These are phyloP conservation scores for Auriscalpium vulgare DNA, from an alignment of 768 basidiomycete genomes.

Conservation along the genomic window DNA sequence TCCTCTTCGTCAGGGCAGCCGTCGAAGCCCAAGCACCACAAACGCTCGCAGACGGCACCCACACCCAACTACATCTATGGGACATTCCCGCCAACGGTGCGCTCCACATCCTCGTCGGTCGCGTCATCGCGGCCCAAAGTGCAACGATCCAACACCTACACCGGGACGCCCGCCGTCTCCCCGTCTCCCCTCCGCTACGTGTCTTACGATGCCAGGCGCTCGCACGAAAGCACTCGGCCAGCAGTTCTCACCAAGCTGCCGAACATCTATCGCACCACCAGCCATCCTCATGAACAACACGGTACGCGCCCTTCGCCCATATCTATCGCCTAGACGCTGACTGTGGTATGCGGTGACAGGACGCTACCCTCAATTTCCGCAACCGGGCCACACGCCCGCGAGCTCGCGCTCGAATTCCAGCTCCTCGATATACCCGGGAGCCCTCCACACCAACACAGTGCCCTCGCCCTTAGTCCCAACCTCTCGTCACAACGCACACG, in stretches of 20 bases:
- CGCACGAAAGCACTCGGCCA: slow-evolving; percentile 11
- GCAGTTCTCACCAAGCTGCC: background rate
- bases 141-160: slow-evolving; percentile 9
- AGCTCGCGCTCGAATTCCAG: slow-evolving; percentile 48
- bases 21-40: slow-evolving; percentile 32
- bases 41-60: slow-evolving; percentile 34
- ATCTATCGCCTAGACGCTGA: slow-evolving; percentile 5
- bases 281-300: slow-evolving; percentile 1
- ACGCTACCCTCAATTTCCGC: slow-evolving; percentile 8
- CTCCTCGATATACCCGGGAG: slow-evolving; percentile 38
- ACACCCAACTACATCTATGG: slow-evolving; percentile 21
- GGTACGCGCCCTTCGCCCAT: slow-evolving; percentile 17
- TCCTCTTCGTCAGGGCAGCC: slow-evolving; percentile 17
- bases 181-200: slow-evolving; percentile 15
- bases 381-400: slow-evolving; percentile 23
- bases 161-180: slow-evolving; percentile 8
- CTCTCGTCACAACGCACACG: background rate
- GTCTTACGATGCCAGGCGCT: slow-evolving; percentile 14
- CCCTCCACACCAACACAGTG: slow-evolving; percentile 18
- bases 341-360: slow-evolving; percentile 14
- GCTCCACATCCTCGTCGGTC: slow-evolving; percentile 5
- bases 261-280: slow-evolving; percentile 3
- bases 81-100: slow-evolving; percentile 7
- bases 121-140: slow-evolving; percentile 6
- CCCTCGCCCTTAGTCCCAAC: slow-evolving; percentile 12